These are phyloP conservation scores for Aspergillus ustus DNA, from an alignment of 2,329 filamentous ascomycete species.

Conservation along the genomic window DNA sequence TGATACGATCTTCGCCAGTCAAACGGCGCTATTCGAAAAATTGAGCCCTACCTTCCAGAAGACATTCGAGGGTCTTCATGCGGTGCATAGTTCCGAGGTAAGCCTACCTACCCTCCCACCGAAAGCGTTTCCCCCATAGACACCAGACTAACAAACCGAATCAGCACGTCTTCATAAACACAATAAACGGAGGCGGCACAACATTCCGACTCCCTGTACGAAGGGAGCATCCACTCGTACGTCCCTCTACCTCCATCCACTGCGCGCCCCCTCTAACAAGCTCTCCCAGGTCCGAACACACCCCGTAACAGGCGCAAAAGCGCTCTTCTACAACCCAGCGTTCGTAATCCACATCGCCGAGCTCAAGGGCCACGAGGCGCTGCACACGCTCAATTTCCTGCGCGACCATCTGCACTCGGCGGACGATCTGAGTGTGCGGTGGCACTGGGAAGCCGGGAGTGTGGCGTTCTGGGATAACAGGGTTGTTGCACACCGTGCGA, in stretches of 20 bases:
- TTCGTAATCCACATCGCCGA: conserved; percentile 10
- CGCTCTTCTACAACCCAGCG: conserved; percentile 13
- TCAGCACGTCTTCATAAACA: conserved; percentile 4
- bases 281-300: conserved; percentile 1
- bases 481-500: conserved; percentile 3
- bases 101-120: neutral
- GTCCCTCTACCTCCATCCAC: neutral
- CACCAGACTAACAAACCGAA: neutral
- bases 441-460: conserved; percentile 13
- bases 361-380: conserved; percentile 1
- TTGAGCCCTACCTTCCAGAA: conserved; percentile 6
- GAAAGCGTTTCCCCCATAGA: too few species aligned
- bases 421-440: conserved; percentile 7
- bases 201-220: conserved; percentile 10
- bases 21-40: conserved; percentile 11
- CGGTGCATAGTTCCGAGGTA: conserved; percentile 9
- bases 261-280: neutral
- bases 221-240: conserved; percentile 7
- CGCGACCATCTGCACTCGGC: conserved; percentile 9
- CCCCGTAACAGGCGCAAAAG: neutral
- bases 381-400: conserved; percentile 5
- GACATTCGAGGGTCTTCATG: conserved; percentile 6
- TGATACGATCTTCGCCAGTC: conserved; percentile 4
- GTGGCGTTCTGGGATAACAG: conserved; percentile 13
- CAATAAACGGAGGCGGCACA: neutral